These are phyloP conservation scores for Chlorella sp. DNA, from an alignment of 139 green algal genomes.

Conservation along the genomic window DNA sequence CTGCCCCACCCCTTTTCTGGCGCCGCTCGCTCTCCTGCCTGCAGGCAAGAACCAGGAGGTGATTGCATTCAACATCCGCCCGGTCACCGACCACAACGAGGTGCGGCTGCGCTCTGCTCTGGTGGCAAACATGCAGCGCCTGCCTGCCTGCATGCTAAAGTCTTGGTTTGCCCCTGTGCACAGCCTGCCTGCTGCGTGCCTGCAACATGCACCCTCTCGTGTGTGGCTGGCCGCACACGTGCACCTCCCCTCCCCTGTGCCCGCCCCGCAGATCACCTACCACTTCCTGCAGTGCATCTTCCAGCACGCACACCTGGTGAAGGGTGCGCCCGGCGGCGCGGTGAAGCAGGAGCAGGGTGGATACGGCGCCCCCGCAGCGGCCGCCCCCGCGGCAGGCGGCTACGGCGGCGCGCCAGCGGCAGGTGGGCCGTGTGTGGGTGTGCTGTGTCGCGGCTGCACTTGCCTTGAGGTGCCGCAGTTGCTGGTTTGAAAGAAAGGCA, in stretches of 20 bases:
- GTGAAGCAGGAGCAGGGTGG: background rate
- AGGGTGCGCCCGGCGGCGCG: conserved; percentile 44
- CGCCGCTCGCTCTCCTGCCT: no score
- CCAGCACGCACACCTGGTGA: conserved; percentile 80
- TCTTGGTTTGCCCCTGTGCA: background rate
- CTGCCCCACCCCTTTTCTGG: no score
- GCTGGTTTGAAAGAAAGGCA: background rate
- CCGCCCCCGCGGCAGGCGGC: background rate
- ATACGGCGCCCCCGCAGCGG: background rate
- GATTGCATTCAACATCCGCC: conserved; percentile 67
- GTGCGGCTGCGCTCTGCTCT: no score
- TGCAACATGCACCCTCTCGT: no score
- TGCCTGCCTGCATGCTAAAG: no score
- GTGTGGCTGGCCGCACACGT: no score
- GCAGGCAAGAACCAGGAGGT: conserved; percentile 51
- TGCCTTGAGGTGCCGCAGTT: no score
- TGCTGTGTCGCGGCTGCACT: background rate
- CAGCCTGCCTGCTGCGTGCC: no score
- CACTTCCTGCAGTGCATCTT: conserved; percentile 80
- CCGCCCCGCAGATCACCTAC: conserved; percentile 77
- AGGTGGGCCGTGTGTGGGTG: background rate
- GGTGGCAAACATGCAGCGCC: no score
- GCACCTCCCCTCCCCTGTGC: background rate
- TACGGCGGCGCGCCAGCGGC: conserved; percentile 20
- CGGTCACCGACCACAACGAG: conserved; percentile 81